phyloP scores from a whole-genome alignment of 495 filamentous ascomycete genomes.

The Penicillium ucsense region DNA sequence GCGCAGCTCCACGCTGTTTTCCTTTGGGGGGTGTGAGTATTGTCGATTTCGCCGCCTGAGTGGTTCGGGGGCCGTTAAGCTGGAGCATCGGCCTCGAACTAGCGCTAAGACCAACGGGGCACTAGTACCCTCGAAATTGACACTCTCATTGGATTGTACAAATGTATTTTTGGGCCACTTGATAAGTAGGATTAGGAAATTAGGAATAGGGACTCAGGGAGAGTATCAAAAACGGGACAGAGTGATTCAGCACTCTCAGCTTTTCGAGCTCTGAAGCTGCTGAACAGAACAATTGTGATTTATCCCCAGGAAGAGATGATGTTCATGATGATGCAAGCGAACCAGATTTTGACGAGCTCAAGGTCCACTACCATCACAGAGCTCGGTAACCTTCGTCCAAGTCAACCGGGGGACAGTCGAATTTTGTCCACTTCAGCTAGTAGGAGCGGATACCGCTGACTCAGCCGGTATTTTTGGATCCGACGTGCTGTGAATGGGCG shows the following conservation, averaged over 20 bases:
- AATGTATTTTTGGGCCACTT: too few relatives aligned
- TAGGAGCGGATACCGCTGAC: constrained; percentile 8
- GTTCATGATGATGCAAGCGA: constrained; percentile 29
- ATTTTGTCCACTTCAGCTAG: neutral
- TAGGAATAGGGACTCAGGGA: too few relatives aligned
- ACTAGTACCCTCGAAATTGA: neutral
- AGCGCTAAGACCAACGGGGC: constrained; percentile 3
- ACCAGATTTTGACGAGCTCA: constrained; percentile 3
- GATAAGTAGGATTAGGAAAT: neutral
- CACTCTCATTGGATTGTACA: too few relatives aligned
- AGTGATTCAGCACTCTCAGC: too few relatives aligned
- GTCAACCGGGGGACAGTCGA: too few relatives aligned
- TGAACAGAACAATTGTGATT: too few relatives aligned
- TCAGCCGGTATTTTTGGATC: constrained; percentile 16
- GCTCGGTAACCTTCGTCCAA: too few relatives aligned
- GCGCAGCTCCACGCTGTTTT: constrained; percentile 1
- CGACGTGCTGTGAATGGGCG: neutral
- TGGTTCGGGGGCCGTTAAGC: constrained; percentile 9
- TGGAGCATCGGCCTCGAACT: constrained; percentile 7
- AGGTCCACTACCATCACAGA: neutral
- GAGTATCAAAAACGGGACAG: too few relatives aligned
- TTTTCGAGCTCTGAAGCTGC: too few relatives aligned
- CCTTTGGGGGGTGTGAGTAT: neutral
- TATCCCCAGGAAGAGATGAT: constrained; percentile 18
- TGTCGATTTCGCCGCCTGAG: constrained; percentile 3